These are phyloP conservation scores for Corchorus capsularis DNA, from an alignment of 345 rosid genomes.

Conservation along the genomic window DNA sequence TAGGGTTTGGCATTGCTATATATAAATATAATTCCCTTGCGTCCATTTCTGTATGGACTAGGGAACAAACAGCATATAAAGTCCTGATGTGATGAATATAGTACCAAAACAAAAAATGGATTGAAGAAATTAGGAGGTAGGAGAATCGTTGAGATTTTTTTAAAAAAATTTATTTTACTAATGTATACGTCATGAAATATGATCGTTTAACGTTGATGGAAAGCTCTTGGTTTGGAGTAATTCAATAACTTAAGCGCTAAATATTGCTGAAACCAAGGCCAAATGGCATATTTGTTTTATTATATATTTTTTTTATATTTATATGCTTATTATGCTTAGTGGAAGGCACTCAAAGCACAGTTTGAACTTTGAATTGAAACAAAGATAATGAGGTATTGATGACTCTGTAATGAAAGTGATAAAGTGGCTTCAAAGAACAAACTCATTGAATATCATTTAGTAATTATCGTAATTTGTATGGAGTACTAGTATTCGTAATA, in stretches of 20 bases:
- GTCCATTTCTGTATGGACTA: not conserved
- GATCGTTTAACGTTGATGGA: constrained; percentile 16
- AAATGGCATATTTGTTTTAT: not conserved
- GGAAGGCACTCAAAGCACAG: constrained; percentile 55
- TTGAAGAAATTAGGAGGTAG: constrained; percentile 7
- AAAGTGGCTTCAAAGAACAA: constrained; percentile 52
- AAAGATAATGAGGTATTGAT: constrained; percentile 40
- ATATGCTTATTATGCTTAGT: constrained; percentile 30
- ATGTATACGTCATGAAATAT: constrained; percentile 9
- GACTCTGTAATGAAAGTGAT: constrained; percentile 40
- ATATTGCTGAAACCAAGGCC: constrained; percentile 50
- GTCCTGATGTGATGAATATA: too few species aligned
- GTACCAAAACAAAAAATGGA: not conserved
- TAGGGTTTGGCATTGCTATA: too few species aligned
- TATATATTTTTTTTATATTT: too few species aligned
- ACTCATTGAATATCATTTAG: not conserved
- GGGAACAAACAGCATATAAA: too few species aligned
- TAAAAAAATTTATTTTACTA: too few species aligned
- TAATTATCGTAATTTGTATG: too few species aligned
- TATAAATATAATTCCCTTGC: too few species aligned
- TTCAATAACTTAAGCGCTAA: constrained; percentile 78
- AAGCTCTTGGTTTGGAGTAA: constrained; percentile 38
- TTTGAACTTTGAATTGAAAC: constrained; percentile 32
- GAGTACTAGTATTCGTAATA: too few species aligned
- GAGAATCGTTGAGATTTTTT: not conserved